Percentiles rank a stretch among this genome's conserved stretches.
Evolutionary conservation across 257 asterid genomes (phyloP).

Genomic region (Gentiana dahurica): DNA sequence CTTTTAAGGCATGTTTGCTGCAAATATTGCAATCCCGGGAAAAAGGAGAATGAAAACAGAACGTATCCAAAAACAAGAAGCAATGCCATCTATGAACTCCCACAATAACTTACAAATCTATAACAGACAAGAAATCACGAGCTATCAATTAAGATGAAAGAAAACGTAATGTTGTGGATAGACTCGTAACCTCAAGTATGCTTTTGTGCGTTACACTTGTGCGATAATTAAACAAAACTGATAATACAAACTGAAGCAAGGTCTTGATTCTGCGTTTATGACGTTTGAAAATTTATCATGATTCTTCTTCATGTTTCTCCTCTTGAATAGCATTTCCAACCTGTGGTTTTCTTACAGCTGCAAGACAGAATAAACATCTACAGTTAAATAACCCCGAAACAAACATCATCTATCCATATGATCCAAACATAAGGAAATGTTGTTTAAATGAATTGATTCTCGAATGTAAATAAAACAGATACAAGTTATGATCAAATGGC

Average conservation of each 20-base stretch:
- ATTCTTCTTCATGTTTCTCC: slow-evolving; percentile 19
- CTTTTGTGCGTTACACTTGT: too few species aligned
- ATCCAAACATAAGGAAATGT: not conserved
- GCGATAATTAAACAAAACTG: too few species aligned
- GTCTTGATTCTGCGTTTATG: not conserved
- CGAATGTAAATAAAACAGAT: not conserved
- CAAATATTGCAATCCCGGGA: too few species aligned
- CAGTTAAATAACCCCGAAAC: not conserved
- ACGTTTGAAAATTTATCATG: slow-evolving; percentile 1
- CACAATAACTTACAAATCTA: too few species aligned
- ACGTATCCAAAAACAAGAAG: too few species aligned
- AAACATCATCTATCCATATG: not conserved
- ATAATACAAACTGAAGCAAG: not conserved
- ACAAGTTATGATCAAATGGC: slow-evolving; percentile 1
- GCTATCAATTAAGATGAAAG: too few species aligned
- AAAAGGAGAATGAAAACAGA: too few species aligned
- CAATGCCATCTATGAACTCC: too few species aligned
- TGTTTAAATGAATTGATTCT: not conserved
- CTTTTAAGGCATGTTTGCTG: too few species aligned
- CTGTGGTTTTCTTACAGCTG: slow-evolving; percentile 32
- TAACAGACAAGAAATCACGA: too few species aligned
- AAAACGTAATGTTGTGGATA: too few species aligned
- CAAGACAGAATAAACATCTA: slow-evolving; percentile 3
- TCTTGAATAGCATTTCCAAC: slow-evolving; percentile 17
- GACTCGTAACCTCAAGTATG: too few species aligned